These are phyloP conservation scores for Candida frijolesensis DNA, from an alignment of 1,139 yeast species.

Conservation along the genomic window DNA sequence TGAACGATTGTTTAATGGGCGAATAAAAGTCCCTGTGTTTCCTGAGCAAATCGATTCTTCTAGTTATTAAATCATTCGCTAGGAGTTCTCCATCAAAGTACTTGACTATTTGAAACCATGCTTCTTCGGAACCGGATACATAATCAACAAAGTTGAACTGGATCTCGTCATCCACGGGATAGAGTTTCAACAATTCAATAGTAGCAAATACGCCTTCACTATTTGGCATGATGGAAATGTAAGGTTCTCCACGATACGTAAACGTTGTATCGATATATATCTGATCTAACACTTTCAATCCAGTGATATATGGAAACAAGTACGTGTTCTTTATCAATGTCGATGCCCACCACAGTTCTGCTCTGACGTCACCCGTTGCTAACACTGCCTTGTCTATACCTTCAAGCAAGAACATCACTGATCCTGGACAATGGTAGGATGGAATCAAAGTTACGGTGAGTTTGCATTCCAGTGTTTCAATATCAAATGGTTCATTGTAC, in stretches of 20 bases:
- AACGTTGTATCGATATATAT: conserved; percentile 63
- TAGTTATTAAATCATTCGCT: conserved; percentile 26
- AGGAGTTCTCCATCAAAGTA: conserved; percentile 35
- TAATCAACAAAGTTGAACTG: conserved; percentile 43
- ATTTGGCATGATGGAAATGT: conserved; percentile 45
- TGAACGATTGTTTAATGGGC: not conserved
- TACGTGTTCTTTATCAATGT: conserved; percentile 38
- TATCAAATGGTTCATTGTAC: conserved; percentile 27
- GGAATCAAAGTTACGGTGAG: conserved; percentile 32
- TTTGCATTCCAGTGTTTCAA: conserved; percentile 16
- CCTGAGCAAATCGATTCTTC: conserved; percentile 18
- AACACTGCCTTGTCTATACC: conserved; percentile 34
- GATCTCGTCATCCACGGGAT: conserved; percentile 47
- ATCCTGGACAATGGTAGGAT: conserved; percentile 66
- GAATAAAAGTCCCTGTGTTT: conserved; percentile 6
- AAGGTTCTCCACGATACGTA: conserved; percentile 53
- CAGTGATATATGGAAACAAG: conserved; percentile 46
- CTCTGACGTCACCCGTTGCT: conserved; percentile 62
- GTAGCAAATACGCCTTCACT: conserved; percentile 42
- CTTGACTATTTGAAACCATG: conserved; percentile 45
- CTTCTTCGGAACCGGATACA: conserved; percentile 59
- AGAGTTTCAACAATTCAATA: conserved; percentile 34
- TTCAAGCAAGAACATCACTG: conserved; percentile 57
- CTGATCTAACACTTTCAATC: conserved; percentile 38
- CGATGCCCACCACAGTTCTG: conserved; percentile 57